Percentiles rank a stretch among this genome's conserved stretches.
These are phyloP conservation scores for Eutrema salsugineum DNA, from an alignment of 441 rosid genomes.

Conservation along the genomic window DNA sequence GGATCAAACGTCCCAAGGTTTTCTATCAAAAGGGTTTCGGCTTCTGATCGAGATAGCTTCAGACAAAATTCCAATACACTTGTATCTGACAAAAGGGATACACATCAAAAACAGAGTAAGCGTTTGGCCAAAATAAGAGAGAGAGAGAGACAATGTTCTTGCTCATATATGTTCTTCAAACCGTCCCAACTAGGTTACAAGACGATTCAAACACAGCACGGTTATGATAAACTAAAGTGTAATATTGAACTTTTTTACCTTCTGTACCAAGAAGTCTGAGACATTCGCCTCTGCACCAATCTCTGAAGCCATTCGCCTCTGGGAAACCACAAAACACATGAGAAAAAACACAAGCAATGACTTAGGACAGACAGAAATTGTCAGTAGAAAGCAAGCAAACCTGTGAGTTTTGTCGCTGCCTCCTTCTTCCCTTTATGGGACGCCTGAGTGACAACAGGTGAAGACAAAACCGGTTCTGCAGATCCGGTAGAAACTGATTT, in stretches of 20 bases:
- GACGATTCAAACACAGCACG: not conserved
- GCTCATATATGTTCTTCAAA: not conserved
- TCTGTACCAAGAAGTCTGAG: constrained; percentile 79
- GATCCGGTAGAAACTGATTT: constrained; percentile 54
- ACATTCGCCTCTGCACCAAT: constrained; percentile 94
- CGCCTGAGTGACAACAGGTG: constrained; percentile 53
- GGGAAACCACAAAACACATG: constrained; percentile 31
- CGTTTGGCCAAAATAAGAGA: not conserved
- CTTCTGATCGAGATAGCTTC: constrained; percentile 96
- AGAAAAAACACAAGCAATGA: constrained; percentile 8
- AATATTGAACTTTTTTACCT: constrained; percentile 43
- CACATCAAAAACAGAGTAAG: not conserved
- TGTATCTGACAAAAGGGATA: constrained; percentile 49
- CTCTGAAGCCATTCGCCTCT: constrained; percentile 95
- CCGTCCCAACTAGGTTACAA: not conserved
- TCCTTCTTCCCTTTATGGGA: constrained; percentile 63
- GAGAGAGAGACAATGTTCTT: not conserved
- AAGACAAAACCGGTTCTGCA: constrained; percentile 49
- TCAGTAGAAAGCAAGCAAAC: constrained; percentile 35
- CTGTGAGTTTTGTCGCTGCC: constrained; percentile 60
- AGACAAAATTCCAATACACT: constrained; percentile 90
- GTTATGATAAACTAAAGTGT: not conserved
- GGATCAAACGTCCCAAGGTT: constrained; percentile 84
- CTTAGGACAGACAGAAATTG: not conserved
- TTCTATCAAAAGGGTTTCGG: constrained; percentile 73